Evolutionary conservation across 345 rosid genomes (phyloP), one percentile per base, ranked within the genome.

Genomic region (Rhodomyrtus tomentosa): DNA sequence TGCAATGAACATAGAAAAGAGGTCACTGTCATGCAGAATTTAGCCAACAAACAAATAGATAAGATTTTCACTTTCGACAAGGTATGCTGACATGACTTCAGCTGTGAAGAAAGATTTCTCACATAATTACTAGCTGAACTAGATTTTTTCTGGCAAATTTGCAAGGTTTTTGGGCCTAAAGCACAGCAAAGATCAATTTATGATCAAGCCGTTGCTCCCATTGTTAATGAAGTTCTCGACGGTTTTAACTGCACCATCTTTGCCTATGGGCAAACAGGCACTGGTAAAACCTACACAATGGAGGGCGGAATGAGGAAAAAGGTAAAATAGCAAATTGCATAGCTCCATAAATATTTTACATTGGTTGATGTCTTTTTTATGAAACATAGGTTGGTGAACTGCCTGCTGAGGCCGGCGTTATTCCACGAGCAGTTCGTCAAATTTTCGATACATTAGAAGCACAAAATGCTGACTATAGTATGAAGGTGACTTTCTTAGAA

Each of bases 171-270:
- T 90, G 99, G 98, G 54, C 98, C 98, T 32, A 96, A 94, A 86
- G 90, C 98, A 25, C 99, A 94, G 38, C 99, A 95, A 90, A 87
- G 99, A 82, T 90, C 98, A n/a, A 95, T 96, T 53, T 95, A 94
- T 85, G 99, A 94, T 56, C 99, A 95, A 92, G 95, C 98, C 5
- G 90, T 94, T 90, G 89, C 87, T 3, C 98, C 99, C 1, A 90
- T 96, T 82, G 99, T 96, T 55, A 91, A 93, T 89, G 98, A 96
- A 87, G 98, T 96, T 80, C 93, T 96, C 53, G 99, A 95, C 9
- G 98, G 98, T 84, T 96, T 93, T 90, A 96, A 96, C 86, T 96
- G 98, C 87, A 96, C 98, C 48, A 95, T 96, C 72, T 96, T 96
- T 80, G 99, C 98, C 1, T 96, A 95, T 87, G 98, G 99, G 38